A percentile compares a stretch with the other conserved stretches of the same genome.
Evolutionary conservation across 495 filamentous ascomycete genomes (phyloP).

Genomic region (Chaetomium fimeti): DNA sequence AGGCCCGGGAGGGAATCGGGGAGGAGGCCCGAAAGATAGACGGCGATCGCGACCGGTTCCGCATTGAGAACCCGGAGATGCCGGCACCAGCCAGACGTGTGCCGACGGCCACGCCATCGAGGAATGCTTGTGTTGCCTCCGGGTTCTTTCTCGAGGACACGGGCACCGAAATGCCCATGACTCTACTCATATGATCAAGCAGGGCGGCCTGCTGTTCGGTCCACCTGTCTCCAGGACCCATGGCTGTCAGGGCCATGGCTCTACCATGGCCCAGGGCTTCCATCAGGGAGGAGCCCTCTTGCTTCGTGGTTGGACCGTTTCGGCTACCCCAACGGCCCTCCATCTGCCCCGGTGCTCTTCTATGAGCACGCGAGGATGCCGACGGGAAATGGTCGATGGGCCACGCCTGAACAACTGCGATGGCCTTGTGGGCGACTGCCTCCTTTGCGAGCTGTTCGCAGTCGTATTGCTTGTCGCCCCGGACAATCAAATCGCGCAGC

Average conservation of each 20-base stretch:
- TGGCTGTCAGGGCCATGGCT: not conserved
- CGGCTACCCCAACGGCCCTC: not conserved
- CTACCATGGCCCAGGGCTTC: not conserved
- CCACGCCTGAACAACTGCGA: constrained; percentile 3
- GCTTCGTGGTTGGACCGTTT: not conserved
- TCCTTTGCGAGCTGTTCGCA: not conserved
- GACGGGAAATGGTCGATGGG: not conserved
- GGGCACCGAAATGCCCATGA: constrained; percentile 17
- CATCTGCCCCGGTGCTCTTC: not conserved
- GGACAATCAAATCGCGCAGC: not conserved
- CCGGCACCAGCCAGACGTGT: not conserved
- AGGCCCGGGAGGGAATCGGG: not conserved
- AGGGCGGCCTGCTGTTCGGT: constrained; percentile 6
- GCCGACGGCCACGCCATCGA: constrained; percentile 36
- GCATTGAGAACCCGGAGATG: not conserved
- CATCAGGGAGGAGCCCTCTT: not conserved
- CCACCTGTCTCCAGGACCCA: not conserved
- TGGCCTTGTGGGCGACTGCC: constrained; percentile 20
- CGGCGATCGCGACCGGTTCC: not conserved
- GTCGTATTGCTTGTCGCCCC: not conserved
- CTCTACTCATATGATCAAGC: constrained; percentile 12
- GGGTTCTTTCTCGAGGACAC: constrained; percentile 5
- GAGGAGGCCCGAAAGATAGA: not conserved
- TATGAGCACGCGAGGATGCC: not conserved
- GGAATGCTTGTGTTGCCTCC: constrained; percentile 31